Percentiles rank a stretch among this genome's conserved stretches.
These are phyloP conservation scores for Hyphochytrium catenoides DNA, from an alignment of 352 stramenopile species.

Conservation along the genomic window DNA sequence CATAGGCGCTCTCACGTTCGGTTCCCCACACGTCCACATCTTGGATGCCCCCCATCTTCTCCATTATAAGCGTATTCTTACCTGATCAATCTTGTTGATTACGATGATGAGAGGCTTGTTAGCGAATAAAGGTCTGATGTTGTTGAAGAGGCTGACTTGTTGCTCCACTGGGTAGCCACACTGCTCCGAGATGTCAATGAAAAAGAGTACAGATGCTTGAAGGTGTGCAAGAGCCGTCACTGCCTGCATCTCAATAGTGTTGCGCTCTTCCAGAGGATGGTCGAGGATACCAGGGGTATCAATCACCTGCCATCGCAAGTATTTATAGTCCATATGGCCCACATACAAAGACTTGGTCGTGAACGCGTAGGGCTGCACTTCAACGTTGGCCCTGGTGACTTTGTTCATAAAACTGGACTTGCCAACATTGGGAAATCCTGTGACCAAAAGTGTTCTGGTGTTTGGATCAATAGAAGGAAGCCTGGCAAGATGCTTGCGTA, in stretches of 20 bases:
- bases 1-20: too few species aligned
- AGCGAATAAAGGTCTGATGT: slow-evolving; percentile 94
- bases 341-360: slow-evolving; percentile 99
- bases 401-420: slow-evolving; percentile 99
- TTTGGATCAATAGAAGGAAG: slow-evolving; percentile 97
- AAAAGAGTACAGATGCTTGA: slow-evolving; percentile 96
- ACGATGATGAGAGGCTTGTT: slow-evolving; percentile 98
- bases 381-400: slow-evolving; percentile 94
- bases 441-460: slow-evolving; percentile 93
- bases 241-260: slow-evolving; percentile 99
- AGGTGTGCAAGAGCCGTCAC: slow-evolving; percentile 97
- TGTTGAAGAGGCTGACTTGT: slow-evolving; percentile 87
- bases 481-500: slow-evolving; percentile 94
- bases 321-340: slow-evolving; percentile 99
- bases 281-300: slow-evolving; percentile 99
- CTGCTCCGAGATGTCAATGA: slow-evolving; percentile 98
- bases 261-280: slow-evolving; percentile 94
- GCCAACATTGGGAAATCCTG: slow-evolving; percentile 97
- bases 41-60: too few species aligned
- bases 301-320: slow-evolving; percentile 97
- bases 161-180: slow-evolving; percentile 98
- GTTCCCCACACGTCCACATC: too few species aligned
- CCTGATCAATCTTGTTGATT: slow-evolving; percentile 96
- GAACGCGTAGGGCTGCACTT: slow-evolving; percentile 98
- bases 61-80: too few species aligned